Conservation (phyloP, 75 land plant species). For the Pinus taeda region DNA sequence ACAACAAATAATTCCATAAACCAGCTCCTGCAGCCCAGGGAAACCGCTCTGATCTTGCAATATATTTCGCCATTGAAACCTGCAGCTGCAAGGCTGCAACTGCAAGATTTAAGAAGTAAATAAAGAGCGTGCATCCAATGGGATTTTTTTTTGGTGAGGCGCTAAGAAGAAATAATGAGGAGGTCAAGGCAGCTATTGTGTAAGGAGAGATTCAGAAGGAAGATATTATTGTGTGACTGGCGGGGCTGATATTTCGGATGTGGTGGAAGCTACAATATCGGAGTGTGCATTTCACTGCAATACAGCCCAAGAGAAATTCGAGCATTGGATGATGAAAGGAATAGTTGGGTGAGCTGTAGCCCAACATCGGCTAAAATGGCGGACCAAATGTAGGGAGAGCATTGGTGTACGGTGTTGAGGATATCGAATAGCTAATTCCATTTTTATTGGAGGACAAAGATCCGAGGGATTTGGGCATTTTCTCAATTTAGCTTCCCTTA, state of each 20-base stretch:
- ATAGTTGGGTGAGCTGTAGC: not conserved
- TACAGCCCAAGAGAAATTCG: not conserved
- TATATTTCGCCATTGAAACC: no score
- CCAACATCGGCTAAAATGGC: not conserved
- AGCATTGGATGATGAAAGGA: not conserved
- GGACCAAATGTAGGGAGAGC: not conserved
- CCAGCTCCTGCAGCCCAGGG: no score
- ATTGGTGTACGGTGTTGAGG: not conserved
- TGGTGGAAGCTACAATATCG: constrained; percentile 3
- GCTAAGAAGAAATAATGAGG: no score
- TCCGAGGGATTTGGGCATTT: not conserved
- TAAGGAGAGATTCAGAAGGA: no score
- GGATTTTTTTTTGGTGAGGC: no score
- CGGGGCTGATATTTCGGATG: constrained; percentile 5
- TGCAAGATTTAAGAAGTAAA: no score
- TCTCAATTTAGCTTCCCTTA: not conserved
- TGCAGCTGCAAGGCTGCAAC: no score
- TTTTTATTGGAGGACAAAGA: not conserved
- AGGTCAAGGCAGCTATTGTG: no score
- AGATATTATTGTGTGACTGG: not conserved
- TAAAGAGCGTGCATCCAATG: no score
- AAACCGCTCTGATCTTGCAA: no score
- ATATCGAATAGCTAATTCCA: not conserved
- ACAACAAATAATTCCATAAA: no score
- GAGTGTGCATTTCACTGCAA: not conserved